Evolutionary conservation across 2,329 filamentous ascomycete genomes (phyloP).

Genomic region (Alternaria dauci): DNA sequence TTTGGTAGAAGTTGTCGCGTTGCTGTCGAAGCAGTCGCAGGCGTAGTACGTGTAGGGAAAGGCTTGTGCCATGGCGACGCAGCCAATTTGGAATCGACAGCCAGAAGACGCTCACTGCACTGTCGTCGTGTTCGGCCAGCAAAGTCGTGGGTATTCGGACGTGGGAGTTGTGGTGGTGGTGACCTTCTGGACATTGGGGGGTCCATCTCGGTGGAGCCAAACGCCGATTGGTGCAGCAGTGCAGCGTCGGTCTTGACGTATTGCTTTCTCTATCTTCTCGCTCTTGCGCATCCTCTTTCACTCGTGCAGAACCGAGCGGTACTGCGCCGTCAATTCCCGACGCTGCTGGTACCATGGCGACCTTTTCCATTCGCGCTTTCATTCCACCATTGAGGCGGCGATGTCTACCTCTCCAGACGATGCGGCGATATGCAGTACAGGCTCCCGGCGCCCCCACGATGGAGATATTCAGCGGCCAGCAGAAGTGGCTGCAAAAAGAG

Average conservation of each 20-base stretch:
- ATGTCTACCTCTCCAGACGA: slow-evolving; percentile 32
- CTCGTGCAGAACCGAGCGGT: neutral
- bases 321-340: neutral
- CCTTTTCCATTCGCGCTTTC: slow-evolving; percentile 46
- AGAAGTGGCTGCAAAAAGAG: slow-evolving; percentile 93
- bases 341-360: slow-evolving; percentile 35
- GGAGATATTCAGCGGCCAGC: slow-evolving; percentile 88
- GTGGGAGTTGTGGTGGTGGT: slow-evolving; percentile 17
- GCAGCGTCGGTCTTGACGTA: slow-evolving; percentile 20
- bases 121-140: slow-evolving; percentile 3
- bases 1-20: slow-evolving; percentile 42
- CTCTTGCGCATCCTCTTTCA: neutral
- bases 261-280: slow-evolving; percentile 3
- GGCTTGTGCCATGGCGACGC: slow-evolving; percentile 59
- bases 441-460: slow-evolving; percentile 78
- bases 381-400: slow-evolving; percentile 45
- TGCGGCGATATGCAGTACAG: slow-evolving; percentile 76
- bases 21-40: slow-evolving; percentile 67
- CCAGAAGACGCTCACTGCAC: neutral
- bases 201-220: slow-evolving; percentile 18
- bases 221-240: slow-evolving; percentile 19
- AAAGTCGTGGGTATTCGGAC: neutral
- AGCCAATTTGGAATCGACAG: neutral
- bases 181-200: slow-evolving; percentile 8
- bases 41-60: slow-evolving; percentile 72